A percentile compares a stretch with the other conserved stretches of the same genome.
Conservation (phyloP, 352 stramenopile species). For the Pythium phragmitis region DNA sequence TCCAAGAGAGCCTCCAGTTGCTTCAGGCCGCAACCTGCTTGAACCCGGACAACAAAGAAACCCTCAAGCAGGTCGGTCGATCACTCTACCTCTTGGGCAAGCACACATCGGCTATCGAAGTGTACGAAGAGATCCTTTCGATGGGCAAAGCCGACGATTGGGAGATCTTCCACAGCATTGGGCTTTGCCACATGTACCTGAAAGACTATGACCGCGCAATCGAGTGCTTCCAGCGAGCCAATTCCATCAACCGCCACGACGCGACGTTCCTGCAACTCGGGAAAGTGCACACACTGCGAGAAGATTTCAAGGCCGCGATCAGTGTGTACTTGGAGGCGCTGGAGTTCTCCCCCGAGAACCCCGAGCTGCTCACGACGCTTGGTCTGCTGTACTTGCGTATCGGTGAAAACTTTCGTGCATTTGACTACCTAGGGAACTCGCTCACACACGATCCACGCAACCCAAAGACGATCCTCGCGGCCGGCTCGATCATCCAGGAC, state of each 20-base stretch:
- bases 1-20: constrained; percentile 89
- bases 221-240: constrained; percentile 89
- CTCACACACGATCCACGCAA: constrained; percentile 91
- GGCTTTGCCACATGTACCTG: constrained; percentile 90
- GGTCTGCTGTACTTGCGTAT: constrained; percentile 89
- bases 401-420: constrained; percentile 90
- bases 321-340: constrained; percentile 90
- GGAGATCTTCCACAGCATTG: constrained; percentile 93
- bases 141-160: constrained; percentile 85
- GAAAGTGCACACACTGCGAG: constrained; percentile 82
- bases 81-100: constrained; percentile 87
- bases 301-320: constrained; percentile 86
- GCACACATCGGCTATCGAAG: constrained; percentile 88
- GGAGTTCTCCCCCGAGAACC: constrained; percentile 92
- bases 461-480: constrained; percentile 91
- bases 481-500: constrained; percentile 93
- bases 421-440: constrained; percentile 93
- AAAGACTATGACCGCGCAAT: constrained; percentile 90
- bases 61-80: constrained; percentile 89
- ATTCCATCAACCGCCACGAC: constrained; percentile 91
- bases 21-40: constrained; percentile 92
- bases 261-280: constrained; percentile 91
- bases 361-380: constrained; percentile 90
- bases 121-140: constrained; percentile 90
- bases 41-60: constrained; percentile 90